Evolutionary conservation across 148 eudicot species (phyloP).

Genomic region (Cornus florida): DNA sequence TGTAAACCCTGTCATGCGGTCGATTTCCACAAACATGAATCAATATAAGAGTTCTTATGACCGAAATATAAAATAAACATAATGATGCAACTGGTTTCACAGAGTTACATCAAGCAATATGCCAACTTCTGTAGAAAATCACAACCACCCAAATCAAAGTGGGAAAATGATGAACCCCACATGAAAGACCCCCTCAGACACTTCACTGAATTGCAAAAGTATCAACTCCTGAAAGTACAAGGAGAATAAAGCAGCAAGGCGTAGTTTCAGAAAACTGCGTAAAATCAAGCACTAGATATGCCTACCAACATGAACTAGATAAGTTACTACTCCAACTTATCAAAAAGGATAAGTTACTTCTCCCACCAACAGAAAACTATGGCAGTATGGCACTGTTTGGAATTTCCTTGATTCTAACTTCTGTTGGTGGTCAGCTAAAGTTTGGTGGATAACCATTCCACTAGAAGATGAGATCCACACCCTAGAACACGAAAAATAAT

Average conservation of each 20-base stretch:
- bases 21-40: neutral
- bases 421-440: neutral
- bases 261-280: neutral
- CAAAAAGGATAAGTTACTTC: neutral
- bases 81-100: neutral
- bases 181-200: neutral
- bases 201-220: neutral
- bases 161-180: neutral
- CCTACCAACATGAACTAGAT: neutral
- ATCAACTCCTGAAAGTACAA: neutral
- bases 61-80: neutral
- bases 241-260: neutral
- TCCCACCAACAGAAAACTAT: neutral
- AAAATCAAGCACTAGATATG: neutral
- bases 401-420: neutral
- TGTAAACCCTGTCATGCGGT: constrained; percentile 25
- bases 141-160: neutral
- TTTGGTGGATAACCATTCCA: neutral
- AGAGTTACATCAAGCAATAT: neutral
- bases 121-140: neutral
- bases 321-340: neutral
- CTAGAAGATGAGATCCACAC: neutral
- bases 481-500: neutral
- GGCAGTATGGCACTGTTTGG: neutral
- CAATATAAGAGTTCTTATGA: neutral